A percentile compares a stretch with the other conserved stretches of the same genome.
Evolutionary conservation across 139 green algal species (phyloP).

Genomic region (Coelastrella sp.): DNA sequence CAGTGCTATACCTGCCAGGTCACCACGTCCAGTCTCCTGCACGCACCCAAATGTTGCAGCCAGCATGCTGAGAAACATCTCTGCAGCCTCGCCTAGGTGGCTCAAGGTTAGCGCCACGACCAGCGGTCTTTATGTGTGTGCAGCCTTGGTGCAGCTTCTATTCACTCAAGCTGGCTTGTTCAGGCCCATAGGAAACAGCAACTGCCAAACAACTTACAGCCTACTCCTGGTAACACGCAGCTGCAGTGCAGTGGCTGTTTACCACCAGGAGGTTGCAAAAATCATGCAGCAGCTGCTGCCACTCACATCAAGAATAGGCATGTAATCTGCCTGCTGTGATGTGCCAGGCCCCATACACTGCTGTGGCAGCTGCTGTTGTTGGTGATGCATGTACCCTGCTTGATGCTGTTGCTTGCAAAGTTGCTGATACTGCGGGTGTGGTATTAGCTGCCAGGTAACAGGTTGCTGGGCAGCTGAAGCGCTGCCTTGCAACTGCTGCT

Average conservation of each 20-base stretch:
- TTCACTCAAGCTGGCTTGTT: background rate
- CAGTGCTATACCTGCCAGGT: background rate
- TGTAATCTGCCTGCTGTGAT: background rate
- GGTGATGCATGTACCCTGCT: background rate
- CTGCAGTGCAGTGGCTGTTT: background rate
- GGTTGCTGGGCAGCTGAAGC: background rate
- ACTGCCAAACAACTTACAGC: too few relatives aligned
- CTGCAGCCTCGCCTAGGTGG: too few relatives aligned
- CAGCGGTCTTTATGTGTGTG: background rate
- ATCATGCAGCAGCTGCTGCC: background rate
- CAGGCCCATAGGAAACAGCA: too few relatives aligned
- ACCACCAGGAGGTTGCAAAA: background rate
- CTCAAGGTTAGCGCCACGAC: too few relatives aligned
- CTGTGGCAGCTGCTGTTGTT: constrained; percentile 12
- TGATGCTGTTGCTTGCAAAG: constrained; percentile 10
- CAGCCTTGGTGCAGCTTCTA: too few relatives aligned
- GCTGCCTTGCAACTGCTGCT: background rate
- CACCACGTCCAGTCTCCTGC: constrained; percentile 39
- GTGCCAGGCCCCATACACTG: background rate
- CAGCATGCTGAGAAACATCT: too few relatives aligned
- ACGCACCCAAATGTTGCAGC: background rate
- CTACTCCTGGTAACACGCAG: too few relatives aligned
- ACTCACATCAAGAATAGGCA: constrained; percentile 24
- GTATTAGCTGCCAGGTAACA: background rate
- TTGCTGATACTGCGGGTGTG: background rate